Base-by-base conservation (phyloP, 345 rosid genomes). In the Abelmoschus esculentus region DNA sequence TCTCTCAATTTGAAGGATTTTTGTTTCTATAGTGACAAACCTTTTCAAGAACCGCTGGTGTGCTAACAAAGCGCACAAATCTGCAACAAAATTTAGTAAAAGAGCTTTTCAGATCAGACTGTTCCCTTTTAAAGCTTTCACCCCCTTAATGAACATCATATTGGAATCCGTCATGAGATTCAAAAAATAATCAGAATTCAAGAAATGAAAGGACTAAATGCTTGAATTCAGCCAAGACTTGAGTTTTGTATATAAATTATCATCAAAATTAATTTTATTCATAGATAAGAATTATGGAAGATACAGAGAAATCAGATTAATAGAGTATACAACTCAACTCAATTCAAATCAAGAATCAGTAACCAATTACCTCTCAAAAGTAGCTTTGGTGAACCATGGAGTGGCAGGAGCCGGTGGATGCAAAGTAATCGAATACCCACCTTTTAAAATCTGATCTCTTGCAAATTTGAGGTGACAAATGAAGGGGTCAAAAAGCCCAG, bases 31-130 rank as follows among this genome's bases (percentile, higher is more conserved):
- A 42, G 63, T 71, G 56, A 85, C 90, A 67, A 92, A 90, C 74
- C 98, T 81, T 83, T 83, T 90, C 98, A n/a, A 92, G 90, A 62
- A 90, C 86, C 18, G 91, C 95, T 12, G 98, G 98, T 32, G 96
- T 88, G 73, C 86, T 83, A 66, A 90, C 96, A 34, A 92, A 92
- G 40, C 90, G 83, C 65, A 92, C 95, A 82, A 92, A 92, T 81
- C 95, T 91, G 84, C 40, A 26, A 15, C 0, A 49, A 49, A 5
- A 15, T 38, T 7, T 14, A 49, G 18, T 46, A 7, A 7, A 3
- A 56, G 7, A 11, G 18, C 38, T 56, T 18, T 7, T 49, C 31
- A 56, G 18, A 53, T 49, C 31, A 56, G 18, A 53, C 15, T 36
- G 26, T 13, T 42, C 52, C 55, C 57, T 7, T 54, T 17, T 4